phyloP scores from a whole-genome alignment of 768 basidiomycete species.

The Phlebiopsis gigantea region DNA sequence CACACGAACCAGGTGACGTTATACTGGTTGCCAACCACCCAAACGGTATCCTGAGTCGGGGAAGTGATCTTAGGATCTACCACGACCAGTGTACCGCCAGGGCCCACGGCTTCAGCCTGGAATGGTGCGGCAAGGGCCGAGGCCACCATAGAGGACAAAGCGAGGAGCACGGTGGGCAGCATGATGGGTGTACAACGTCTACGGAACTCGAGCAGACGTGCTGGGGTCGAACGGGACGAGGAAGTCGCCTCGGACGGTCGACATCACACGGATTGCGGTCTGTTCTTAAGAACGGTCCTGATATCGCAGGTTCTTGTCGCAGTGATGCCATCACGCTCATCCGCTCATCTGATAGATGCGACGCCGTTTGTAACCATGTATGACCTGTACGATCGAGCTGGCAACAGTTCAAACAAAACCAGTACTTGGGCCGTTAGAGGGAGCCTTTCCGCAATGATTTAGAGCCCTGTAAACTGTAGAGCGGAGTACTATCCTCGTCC shows the following conservation, averaged over 20 bases:
- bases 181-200: slow-evolving; percentile 4
- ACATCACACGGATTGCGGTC: background rate
- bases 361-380: too few species aligned
- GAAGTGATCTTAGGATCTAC: slow-evolving; percentile 37
- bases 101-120: slow-evolving; percentile 12
- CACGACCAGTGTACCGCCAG: background rate
- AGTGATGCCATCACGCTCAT: background rate
- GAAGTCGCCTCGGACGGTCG: background rate
- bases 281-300: background rate
- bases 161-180: background rate
- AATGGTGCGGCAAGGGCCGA: slow-evolving; percentile 7
- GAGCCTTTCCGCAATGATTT: too few species aligned
- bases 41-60: slow-evolving; percentile 30
- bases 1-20: slow-evolving; percentile 40
- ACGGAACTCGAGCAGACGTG: background rate
- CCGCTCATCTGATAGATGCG: too few species aligned
- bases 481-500: too few species aligned
- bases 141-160: slow-evolving; percentile 4
- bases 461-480: too few species aligned
- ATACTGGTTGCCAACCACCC: slow-evolving; percentile 33
- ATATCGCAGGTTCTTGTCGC: background rate
- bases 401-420: too few species aligned
- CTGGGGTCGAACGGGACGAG: background rate
- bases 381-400: too few species aligned
- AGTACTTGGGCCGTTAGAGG: too few species aligned